phyloP scores from a whole-genome alignment of 306 rosid species.

The Sechiopsis laciniata region DNA sequence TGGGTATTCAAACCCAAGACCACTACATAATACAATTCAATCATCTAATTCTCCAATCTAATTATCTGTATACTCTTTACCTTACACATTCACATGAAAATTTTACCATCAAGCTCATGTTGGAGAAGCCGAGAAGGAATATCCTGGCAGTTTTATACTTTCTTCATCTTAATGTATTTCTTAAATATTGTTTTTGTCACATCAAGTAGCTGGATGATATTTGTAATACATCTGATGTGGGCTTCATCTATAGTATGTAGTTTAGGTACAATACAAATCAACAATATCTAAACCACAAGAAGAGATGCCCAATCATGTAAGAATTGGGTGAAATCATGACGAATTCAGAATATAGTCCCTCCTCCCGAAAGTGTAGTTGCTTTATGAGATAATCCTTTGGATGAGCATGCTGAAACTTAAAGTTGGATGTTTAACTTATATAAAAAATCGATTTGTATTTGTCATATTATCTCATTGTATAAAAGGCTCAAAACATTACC shows the following conservation, averaged over 20 bases:
- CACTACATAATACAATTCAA: too few species aligned
- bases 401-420: too few species aligned
- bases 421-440: too few species aligned
- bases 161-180: background rate
- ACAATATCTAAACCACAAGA: background rate
- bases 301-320: background rate
- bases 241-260: background rate
- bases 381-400: too few species aligned
- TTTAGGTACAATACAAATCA: background rate
- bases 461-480: too few species aligned
- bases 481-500: too few species aligned
- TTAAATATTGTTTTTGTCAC: background rate
- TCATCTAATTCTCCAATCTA: too few species aligned
- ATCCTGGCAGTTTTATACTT: background rate
- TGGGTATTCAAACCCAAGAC: too few species aligned
- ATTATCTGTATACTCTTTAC: too few species aligned
- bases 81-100: background rate
- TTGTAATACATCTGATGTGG: background rate
- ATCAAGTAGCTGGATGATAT: background rate
- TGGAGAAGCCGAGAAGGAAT: too few species aligned
- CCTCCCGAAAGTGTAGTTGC: too few species aligned
- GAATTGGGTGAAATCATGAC: background rate
- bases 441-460: too few species aligned
- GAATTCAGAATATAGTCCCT: background rate
- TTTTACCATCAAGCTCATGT: background rate